Percentiles rank a stretch among this genome's conserved stretches.
phyloP scores from a whole-genome alignment of 1,284 basidiomycete species.

The Xanthoconium separans region DNA sequence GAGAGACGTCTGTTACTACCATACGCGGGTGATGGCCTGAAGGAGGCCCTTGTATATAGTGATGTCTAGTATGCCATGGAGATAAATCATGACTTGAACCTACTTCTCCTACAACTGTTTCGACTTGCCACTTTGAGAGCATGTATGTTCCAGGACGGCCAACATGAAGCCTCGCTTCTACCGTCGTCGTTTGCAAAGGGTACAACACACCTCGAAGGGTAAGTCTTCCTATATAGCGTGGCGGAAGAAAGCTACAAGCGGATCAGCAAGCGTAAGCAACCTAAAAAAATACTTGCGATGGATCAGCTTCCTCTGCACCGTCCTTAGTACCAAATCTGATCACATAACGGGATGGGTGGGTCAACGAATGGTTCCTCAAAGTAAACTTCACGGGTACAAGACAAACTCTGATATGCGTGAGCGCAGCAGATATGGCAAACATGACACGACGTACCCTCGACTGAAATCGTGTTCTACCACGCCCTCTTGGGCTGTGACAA shows the following conservation, averaged over 20 bases:
- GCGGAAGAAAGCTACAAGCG: conserved; percentile 40
- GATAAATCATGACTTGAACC: conserved; percentile 8
- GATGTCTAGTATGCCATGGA: conserved; percentile 39
- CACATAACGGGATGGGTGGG: conserved; percentile 51
- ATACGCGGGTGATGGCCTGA: conserved; percentile 41
- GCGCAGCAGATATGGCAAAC: neutral
- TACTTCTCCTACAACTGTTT: conserved; percentile 57
- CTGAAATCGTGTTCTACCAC: conserved; percentile 62
- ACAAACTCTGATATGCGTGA: conserved; percentile 49
- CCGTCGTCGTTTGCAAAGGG: conserved; percentile 44
- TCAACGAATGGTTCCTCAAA: conserved; percentile 70
- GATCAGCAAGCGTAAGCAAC: conserved; percentile 6
- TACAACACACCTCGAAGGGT: conserved; percentile 56
- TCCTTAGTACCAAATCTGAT: conserved; percentile 41
- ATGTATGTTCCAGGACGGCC: conserved; percentile 63
- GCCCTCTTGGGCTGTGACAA: conserved; percentile 45
- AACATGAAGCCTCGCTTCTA: conserved; percentile 56
- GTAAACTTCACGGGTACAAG: conserved; percentile 53
- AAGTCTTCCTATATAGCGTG: conserved; percentile 59
- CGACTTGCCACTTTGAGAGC: conserved; percentile 61
- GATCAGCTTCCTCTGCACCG: conserved; percentile 22
- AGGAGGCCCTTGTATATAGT: conserved; percentile 52
- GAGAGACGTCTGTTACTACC: conserved; percentile 39
- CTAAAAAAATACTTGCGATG: conserved; percentile 37
- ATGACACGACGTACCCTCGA: conserved; percentile 47